A percentile compares a stretch with the other conserved stretches of the same genome.
Evolutionary conservation across 805 yeast genomes (phyloP).

Genomic region (Suhomyces canberraensis): DNA sequence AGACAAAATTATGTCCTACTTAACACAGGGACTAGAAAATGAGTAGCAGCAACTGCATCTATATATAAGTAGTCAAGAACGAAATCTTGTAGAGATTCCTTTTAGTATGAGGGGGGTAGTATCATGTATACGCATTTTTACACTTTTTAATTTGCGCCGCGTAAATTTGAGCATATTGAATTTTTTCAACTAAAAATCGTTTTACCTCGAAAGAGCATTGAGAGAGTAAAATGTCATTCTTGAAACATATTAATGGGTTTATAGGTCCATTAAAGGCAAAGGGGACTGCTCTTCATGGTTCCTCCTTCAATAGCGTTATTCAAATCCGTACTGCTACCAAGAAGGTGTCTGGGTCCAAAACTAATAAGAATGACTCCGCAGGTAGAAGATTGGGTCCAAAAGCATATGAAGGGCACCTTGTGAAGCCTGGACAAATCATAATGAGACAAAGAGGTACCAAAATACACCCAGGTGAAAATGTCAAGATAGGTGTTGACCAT

Average conservation of each 20-base stretch:
- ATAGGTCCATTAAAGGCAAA: conserved; percentile 1
- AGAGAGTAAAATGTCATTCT: conserved; percentile 6
- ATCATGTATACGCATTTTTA: too few species aligned
- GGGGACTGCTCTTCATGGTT: not conserved
- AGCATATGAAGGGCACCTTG: conserved; percentile 73
- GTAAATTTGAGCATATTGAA: too few species aligned
- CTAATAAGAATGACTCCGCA: conserved; percentile 89
- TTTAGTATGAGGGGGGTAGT: too few species aligned
- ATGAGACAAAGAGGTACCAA: conserved; percentile 94
- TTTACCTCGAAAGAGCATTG: too few species aligned
- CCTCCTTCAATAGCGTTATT: conserved; percentile 7
- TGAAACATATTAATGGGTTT: conserved; percentile 3
- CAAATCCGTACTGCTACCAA: conserved; percentile 88
- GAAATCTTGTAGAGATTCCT: too few species aligned
- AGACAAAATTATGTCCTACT: too few species aligned
- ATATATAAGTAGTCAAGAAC: too few species aligned
- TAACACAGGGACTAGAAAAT: too few species aligned
- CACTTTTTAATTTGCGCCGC: too few species aligned
- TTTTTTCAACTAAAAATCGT: too few species aligned
- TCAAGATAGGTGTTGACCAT: conserved; percentile 87
- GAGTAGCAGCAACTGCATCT: too few species aligned
- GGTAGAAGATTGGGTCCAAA: conserved; percentile 95
- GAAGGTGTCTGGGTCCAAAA: conserved; percentile 91
- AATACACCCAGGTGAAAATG: conserved; percentile 92
- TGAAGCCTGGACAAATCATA: conserved; percentile 79